Evolutionary conservation across 306 rosid genomes (phyloP), one percentile per base, ranked within the genome.

Genomic region (Vigna mungo): DNA sequence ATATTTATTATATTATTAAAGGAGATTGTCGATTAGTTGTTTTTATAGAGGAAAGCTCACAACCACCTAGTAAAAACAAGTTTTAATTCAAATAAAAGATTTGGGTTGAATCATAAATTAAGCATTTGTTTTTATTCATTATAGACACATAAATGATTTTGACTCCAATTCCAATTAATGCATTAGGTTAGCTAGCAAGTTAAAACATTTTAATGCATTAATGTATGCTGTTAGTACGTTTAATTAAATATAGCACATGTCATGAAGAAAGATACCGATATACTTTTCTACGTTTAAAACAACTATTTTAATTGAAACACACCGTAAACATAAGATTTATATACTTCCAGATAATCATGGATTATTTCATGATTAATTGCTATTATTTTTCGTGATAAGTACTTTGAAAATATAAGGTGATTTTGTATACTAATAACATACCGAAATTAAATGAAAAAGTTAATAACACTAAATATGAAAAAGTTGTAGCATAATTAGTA

Each of bases 141-240:
- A n/a, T 44, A 25, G 18, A n/a, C 15, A 11, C 72, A 75, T 8
- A 51, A 13, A 25, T 37, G 25, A 12, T 63, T 76, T 37, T 63
- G 39, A n/a, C 37, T 76, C 64, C 5, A 76, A 76, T 76, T 76
- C 52, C 18, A 76, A 62, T 63, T 20, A 76, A 76, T 49, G 51
- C 18, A 21, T 49, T 76, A 36, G 80, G 64, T 64, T 63, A 63
- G 53, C 80, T 37, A 76, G 64, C 52, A 36, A 76, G 30, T 51
- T 63, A 14, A 21, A 64, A 36, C 27, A 64, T 64, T 76, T 63
- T 6, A 63, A 64, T 36, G 69, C 64, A 63, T 60, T 75, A 2
- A n/a, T 47, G 4, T 23, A 67, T 36, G 13, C 10, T 9, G 18
- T 64, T 34, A 63, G n/a, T 16, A 32, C 60, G 7, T 27, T 20